These are phyloP conservation scores for Paraglomus brasilianum DNA, from an alignment of 192 early-diverging fungal genomes.

Conservation along the genomic window DNA sequence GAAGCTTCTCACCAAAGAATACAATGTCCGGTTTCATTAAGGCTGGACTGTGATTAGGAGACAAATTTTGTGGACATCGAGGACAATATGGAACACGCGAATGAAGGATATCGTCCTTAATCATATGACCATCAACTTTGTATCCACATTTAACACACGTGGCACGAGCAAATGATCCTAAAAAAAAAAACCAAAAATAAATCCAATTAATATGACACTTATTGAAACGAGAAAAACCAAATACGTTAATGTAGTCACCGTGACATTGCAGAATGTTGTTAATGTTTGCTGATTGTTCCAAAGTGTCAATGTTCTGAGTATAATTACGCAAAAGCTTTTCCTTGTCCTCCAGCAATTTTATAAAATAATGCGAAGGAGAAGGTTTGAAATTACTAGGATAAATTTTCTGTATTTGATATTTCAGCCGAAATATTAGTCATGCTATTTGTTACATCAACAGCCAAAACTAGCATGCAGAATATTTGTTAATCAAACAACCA, in stretches of 20 bases:
- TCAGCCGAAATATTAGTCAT: background rate
- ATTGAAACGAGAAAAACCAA: background rate
- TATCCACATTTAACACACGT: slow-evolving; percentile 84
- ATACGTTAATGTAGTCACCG: slow-evolving; percentile 48
- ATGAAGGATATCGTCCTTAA: slow-evolving; percentile 77
- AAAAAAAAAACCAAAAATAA: background rate
- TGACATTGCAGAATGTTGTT: slow-evolving; percentile 84
- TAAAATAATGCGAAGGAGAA: slow-evolving; percentile 82
- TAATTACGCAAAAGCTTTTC: slow-evolving; percentile 91
- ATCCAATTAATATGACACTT: background rate
- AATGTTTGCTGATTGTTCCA: slow-evolving; percentile 88
- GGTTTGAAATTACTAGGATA: slow-evolving; percentile 88
- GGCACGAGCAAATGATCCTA: slow-evolving; percentile 91
- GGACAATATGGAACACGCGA: slow-evolving; percentile 77
- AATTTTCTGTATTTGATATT: slow-evolving; percentile 57
- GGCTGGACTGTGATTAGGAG: slow-evolving; percentile 49
- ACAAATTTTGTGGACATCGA: slow-evolving; percentile 56
- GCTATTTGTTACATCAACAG: slow-evolving; percentile 4
- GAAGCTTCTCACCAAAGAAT: slow-evolving; percentile 95
- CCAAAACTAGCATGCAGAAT: background rate
- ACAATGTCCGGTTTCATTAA: slow-evolving; percentile 97
- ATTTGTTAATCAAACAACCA: background rate
- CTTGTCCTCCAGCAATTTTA: slow-evolving; percentile 83
- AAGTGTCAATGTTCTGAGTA: slow-evolving; percentile 96
- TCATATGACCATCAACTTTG: slow-evolving; percentile 71